Base-by-base conservation (phyloP, 331 rosid species). In the Ulmus americana region DNA sequence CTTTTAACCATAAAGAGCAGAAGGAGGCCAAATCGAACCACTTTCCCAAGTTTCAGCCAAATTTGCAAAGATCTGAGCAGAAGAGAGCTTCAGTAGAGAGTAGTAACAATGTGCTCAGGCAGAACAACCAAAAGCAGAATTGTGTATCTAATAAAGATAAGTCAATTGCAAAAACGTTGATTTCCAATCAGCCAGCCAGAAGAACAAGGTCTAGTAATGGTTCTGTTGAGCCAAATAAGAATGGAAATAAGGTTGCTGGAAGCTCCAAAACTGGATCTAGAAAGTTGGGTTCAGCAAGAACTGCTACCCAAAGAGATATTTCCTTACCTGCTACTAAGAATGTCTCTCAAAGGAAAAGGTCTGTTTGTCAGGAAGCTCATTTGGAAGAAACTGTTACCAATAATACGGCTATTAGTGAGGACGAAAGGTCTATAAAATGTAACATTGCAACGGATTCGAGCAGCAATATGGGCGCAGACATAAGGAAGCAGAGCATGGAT, bases 91-190 rank as follows among this genome's bases (percentile, higher is more conserved):
- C 69, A 59, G 13, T 74, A 44, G 71, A 61, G 64, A 76, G 76
- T 72, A 74, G 77, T 62, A 59, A 52, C 61, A 74, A 64, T 66
- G 80, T 82, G 45, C 87, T 91, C 60, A 73, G 78, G 70, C 89
- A 75, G 74, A 91, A 88, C 70, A 85, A 82, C 67, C 95, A 80
- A 67, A 91, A 91, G 77, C 96, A 91, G 87, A 91, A 91, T 78
- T 65, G 76, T 77, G 43, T 70, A 55, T 59, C 80, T 16, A 61
- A 50, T 66, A 84, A 61, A 76, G 88, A 77, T 56, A 84, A 74
- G 67, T 64, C 70, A 58, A 55, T 74, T 71, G 73, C 80, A 64
- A 83, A 85, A 78, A 16, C 54, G 16, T 44, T 53, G 71, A 79
- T 70, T 58, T 76, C 81, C 60, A 79, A 69, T 64, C 83, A 80